Evolutionary conservation across 805 yeast species (phyloP).

Genomic region (Cyberlindnera bimundalis): DNA sequence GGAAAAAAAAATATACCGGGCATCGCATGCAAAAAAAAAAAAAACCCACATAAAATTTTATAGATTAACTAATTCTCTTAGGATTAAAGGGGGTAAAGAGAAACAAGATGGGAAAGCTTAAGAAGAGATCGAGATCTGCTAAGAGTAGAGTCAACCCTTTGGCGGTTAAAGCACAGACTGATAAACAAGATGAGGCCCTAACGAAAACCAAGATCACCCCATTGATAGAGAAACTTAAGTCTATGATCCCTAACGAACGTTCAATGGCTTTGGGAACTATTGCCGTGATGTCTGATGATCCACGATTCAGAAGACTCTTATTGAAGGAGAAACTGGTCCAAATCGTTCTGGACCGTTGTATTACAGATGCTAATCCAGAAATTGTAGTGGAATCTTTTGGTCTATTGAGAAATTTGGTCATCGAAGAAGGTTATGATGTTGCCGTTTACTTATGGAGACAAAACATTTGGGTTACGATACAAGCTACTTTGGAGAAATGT

Average conservation of each 20-base stretch:
- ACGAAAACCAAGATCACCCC: slow-evolving; percentile 62
- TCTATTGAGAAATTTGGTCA: slow-evolving; percentile 69
- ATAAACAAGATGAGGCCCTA: slow-evolving; percentile 44
- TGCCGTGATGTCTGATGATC: slow-evolving; percentile 67
- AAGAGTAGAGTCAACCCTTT: slow-evolving; percentile 36
- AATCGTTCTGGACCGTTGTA: slow-evolving; percentile 55
- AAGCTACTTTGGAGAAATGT: slow-evolving; percentile 48
- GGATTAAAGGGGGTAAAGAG: no score
- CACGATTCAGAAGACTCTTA: slow-evolving; percentile 54
- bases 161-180: slow-evolving; percentile 29
- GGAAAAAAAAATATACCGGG: no score
- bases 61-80: no score
- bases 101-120: slow-evolving; percentile 81
- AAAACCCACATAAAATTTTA: no score
- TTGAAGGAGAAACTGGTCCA: slow-evolving; percentile 71
- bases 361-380: slow-evolving; percentile 69
- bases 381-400: slow-evolving; percentile 81
- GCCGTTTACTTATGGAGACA: slow-evolving; percentile 74
- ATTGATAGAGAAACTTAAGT: slow-evolving; percentile 58
- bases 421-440: slow-evolving; percentile 87
- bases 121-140: slow-evolving; percentile 58
- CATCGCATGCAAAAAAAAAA: no score
- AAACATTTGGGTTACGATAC: slow-evolving; percentile 65
- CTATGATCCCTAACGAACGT: slow-evolving; percentile 66
- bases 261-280: slow-evolving; percentile 75